Evolutionary conservation across 1,284 basidiomycete species (phyloP), one percentile per base, ranked within the genome.

Genomic region (Pseudozyma flocculosa): DNA sequence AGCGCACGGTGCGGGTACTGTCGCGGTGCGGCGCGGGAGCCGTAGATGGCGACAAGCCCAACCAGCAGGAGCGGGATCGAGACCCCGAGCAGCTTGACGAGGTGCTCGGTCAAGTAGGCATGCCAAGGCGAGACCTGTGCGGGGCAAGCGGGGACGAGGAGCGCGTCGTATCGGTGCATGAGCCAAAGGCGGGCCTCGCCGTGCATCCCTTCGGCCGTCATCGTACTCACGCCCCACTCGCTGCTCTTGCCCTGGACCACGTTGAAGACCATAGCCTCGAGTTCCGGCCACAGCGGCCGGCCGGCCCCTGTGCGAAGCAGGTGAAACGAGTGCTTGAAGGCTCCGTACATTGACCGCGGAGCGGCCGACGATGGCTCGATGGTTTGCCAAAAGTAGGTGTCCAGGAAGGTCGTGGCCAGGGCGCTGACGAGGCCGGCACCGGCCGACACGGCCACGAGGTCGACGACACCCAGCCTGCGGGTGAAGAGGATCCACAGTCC

Each of bases 361-460:
- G 4, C 46, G 48, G 4, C 21, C 7, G 2, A 40, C 26, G 15
- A 49, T 50, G 10, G 34, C 26, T 5, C 10, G 14, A 26, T 48
- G 8, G 18, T 53, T 37, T 43, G 78, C 92, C 93, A 97, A 75
- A 95, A 89, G 79, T 88, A 88, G 1, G 90, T 89, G 78, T 98
- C 94, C 23, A 94, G 80, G 0, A 79, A 23, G 0, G 87, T 43
- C 5, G 66, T 69, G 4, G 48, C 21, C 23, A 60, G 21, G 44
- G 52, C 40, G 48, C 39, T 56, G 34, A 44, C 40, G 5, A 39
- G 19, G 21, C 36, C 40, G 5, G 55, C 38, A 11, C 7, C 5
- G 7, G 26, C 26, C 11, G 7, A 5, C 11, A 29, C 26, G 26
- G 26, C 26, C 7, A 29, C 26, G 7, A 29, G 11, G 26, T 29